Evolutionary conservation across 257 asterid genomes (phyloP), one percentile per base, ranked within the genome.

Genomic region (Solanum medicagineum): DNA sequence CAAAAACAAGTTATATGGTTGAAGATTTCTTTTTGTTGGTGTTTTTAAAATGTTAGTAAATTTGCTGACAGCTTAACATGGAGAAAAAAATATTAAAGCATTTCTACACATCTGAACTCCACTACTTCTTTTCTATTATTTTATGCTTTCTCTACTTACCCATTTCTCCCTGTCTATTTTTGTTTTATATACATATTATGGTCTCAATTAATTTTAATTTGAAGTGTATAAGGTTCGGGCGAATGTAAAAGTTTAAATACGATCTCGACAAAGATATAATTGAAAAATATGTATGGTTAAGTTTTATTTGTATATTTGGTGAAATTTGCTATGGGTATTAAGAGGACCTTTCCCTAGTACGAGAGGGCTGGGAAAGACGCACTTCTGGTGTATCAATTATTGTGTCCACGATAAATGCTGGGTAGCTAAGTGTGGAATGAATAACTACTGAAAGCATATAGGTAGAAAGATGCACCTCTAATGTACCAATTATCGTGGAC

Each of bases 51-150:
- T 79, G 49, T 36, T 36, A 29, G 55, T 70, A 45, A 16, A 42
- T 86, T 84, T 47, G 20, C n/a, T 56, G 87, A 83, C 83, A 81
- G 81, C 73, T 74, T 68, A 22, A 75, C 86, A 82, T 85, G 85
- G 79, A 69, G 53, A 40, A 69, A 69, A 69, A 69, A 69, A 19
- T 69, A 69, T 54, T 40, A 69, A 44, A 59, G 82, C 15, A 62
- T 44, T 71, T 80, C 82, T 86, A 83, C 81, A 80, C 83, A 86
- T 86, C 62, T 83, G 80, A 86, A 81, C 44, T 85, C 89, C 92
- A 87, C 92, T 85, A 54, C 85, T 81, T 85, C 63, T 32, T 24
- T 69, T 81, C 65, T 42, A 74, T 81, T 85, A 44, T 47, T 75
- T 81, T 85, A 54, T 57, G 12, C 26, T 29, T 51, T 77, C 75